Conservation (phyloP, 2,329 filamentous ascomycete genomes). For the Sporothrix variecibatus region DNA sequence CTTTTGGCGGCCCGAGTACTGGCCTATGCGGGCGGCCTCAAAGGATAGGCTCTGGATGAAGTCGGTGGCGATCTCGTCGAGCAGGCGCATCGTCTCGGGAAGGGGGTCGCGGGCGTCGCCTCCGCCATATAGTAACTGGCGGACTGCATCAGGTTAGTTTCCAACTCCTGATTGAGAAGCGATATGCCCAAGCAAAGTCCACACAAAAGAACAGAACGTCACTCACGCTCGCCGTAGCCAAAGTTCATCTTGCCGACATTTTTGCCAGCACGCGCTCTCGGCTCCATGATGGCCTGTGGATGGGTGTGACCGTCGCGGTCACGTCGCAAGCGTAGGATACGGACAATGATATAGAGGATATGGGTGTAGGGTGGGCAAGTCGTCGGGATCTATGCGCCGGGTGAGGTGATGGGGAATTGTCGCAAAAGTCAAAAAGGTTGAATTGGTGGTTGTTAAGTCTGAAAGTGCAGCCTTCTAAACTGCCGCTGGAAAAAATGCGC, state of each 20-base stretch:
- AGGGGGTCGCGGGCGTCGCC: conserved; percentile 79
- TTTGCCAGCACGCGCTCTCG: conserved; percentile 73
- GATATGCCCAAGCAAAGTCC: not conserved
- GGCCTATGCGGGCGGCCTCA: conserved; percentile 80
- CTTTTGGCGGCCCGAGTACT: conserved; percentile 87
- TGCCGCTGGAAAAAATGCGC: not conserved
- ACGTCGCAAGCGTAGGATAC: not conserved
- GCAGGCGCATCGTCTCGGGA: conserved; percentile 77
- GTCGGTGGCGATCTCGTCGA: conserved; percentile 95
- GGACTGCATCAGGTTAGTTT: conserved; percentile 51
- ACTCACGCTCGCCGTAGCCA: conserved; percentile 67
- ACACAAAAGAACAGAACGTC: not conserved
- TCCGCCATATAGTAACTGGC: conserved; percentile 74
- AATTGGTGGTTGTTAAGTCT: not conserved
- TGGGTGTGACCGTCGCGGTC: not conserved
- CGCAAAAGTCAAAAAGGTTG: not conserved
- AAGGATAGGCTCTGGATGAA: conserved; percentile 95
- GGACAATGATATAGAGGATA: not conserved
- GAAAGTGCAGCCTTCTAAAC: not conserved
- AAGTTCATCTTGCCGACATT: conserved; percentile 86
- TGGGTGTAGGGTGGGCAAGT: not conserved
- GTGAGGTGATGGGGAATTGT: not conserved
- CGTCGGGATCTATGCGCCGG: not conserved
- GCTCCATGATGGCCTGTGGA: conserved; percentile 62
- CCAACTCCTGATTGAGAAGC: not conserved